Conservation (phyloP, 768 basidiomycete genomes). For the Aureoboletus auriporus region DNA sequence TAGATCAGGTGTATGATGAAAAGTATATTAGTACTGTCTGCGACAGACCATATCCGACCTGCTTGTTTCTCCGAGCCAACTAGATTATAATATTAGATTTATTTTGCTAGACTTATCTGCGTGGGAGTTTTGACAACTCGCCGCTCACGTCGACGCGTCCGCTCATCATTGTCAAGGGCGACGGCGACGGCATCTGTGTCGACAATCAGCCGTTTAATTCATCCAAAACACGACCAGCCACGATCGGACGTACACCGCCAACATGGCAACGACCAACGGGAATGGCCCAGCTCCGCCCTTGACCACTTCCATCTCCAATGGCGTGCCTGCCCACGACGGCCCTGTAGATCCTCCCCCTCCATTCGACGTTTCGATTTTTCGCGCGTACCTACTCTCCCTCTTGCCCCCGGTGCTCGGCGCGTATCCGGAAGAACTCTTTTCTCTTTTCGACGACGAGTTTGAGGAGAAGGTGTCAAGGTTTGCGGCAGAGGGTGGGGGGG, state of each 20-base stretch:
- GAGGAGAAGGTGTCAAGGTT: conserved; percentile 74
- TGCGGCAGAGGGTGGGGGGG: conserved; percentile 69
- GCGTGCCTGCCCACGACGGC: conserved; percentile 23
- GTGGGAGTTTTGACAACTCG: conserved; percentile 16
- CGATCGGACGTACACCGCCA: conserved; percentile 6
- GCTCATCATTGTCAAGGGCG: conserved; percentile 22
- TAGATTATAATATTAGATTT: not conserved
- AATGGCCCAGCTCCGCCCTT: conserved; percentile 24
- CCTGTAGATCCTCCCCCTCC: conserved; percentile 36
- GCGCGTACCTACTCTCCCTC: conserved; percentile 63
- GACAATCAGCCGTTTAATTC: conserved; percentile 2
- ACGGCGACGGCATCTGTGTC: conserved; percentile 14
- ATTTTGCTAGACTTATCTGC: conserved; percentile 8
- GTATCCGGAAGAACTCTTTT: conserved; percentile 55
- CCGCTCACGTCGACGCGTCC: conserved; percentile 16
- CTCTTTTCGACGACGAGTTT: conserved; percentile 70
- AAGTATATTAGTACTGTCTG: too few species aligned
- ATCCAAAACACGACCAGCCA: conserved; percentile 10
- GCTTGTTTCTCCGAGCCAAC: too few species aligned
- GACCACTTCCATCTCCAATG: conserved; percentile 28
- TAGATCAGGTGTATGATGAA: too few species aligned
- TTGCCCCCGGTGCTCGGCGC: conserved; percentile 85
- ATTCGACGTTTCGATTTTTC: conserved; percentile 71
- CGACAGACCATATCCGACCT: too few species aligned
- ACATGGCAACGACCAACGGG: conserved; percentile 22